Base-by-base conservation (phyloP, 2,329 filamentous ascomycete species). In the Aspergillus jensenii region DNA sequence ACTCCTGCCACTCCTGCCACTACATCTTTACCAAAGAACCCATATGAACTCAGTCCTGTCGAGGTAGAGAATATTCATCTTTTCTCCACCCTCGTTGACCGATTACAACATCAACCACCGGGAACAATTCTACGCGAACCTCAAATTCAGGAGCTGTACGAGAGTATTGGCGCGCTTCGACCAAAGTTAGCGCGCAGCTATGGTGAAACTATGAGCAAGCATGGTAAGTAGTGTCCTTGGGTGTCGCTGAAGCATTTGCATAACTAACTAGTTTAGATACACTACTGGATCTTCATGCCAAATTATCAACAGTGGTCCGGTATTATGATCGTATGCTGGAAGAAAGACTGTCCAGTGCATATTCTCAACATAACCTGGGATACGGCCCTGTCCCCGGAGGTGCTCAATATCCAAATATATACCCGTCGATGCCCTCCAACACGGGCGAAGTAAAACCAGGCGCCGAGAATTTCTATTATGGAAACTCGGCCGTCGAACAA, bases 151-250 rank as follows among this genome's bases (percentile, higher is more conserved):
- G 95, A 99, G 76, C 81, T 99, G 4, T 99, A 99, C 72, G 95
- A 98, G 70, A 96, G 93, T 67, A 98, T 99, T 67, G 92, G 93
- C n/a, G 84, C 91, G 15, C 79, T 99, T 62, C 85, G 95, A 50
- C 95, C 95, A 1, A 99, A 99, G 74, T 81, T 99, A 55, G 95
- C 95, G 4, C 86, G 95, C 57, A 97, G 93, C 0, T 97, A 98
- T 71, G 95, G 95, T 55, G 95, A 99, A 78, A 97, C 95, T 0
- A 98, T 99, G 95, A 98, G 95, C 84, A 99, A 99, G 76, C 95
- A 98, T 74, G 93, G 91, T 91, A 79, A 77, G 91, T 91, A 79
- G 77, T 27, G 27, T 37, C 19, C 15, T n/a, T 5, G 11, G 19
- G 12, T 46, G n/a, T 39, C 27, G 14, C 8, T 25, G 7, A 43